Evolutionary conservation across 768 basidiomycete genomes (phyloP).

Genomic region (Suillus cothurnatus): DNA sequence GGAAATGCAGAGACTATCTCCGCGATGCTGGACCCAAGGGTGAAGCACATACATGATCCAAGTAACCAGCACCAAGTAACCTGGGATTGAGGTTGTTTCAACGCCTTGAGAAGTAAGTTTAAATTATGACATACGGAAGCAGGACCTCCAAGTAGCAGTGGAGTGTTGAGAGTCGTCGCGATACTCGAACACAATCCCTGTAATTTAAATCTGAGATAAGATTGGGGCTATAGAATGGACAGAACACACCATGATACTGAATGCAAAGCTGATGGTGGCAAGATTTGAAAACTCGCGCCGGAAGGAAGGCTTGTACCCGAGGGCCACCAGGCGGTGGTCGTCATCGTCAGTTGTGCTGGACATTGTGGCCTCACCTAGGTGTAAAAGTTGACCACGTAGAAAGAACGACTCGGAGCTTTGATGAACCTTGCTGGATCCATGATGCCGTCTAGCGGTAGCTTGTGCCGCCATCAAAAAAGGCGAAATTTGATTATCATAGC

Average conservation of each 20-base stretch:
- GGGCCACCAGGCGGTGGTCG: slow-evolving; percentile 62
- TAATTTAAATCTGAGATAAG: background rate
- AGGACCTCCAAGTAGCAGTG: slow-evolving; percentile 68
- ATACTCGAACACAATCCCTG: slow-evolving; percentile 76
- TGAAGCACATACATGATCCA: slow-evolving; percentile 73
- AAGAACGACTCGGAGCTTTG: background rate
- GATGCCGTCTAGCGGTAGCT: too few species aligned
- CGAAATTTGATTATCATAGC: too few species aligned
- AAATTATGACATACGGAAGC: slow-evolving; percentile 49
- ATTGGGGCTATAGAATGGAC: background rate
- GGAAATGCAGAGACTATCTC: slow-evolving; percentile 79
- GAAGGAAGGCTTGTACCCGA: slow-evolving; percentile 81
- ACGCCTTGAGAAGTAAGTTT: background rate
- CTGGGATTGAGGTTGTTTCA: slow-evolving; percentile 26
- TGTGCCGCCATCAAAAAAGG: too few species aligned
- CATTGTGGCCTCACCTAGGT: slow-evolving; percentile 7
- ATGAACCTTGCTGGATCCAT: too few species aligned
- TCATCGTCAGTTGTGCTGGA: slow-evolving; percentile 39
- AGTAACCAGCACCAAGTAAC: slow-evolving; percentile 78
- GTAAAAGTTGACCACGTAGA: background rate
- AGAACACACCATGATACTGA: slow-evolving; percentile 67
- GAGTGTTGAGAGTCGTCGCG: slow-evolving; percentile 79
- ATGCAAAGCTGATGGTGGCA: slow-evolving; percentile 76
- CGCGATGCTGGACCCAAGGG: slow-evolving; percentile 71
- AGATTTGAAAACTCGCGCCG: slow-evolving; percentile 84